Base-by-base conservation (phyloP, 2,329 filamentous ascomycete species). In the Aureobasidium subglaciale region DNA sequence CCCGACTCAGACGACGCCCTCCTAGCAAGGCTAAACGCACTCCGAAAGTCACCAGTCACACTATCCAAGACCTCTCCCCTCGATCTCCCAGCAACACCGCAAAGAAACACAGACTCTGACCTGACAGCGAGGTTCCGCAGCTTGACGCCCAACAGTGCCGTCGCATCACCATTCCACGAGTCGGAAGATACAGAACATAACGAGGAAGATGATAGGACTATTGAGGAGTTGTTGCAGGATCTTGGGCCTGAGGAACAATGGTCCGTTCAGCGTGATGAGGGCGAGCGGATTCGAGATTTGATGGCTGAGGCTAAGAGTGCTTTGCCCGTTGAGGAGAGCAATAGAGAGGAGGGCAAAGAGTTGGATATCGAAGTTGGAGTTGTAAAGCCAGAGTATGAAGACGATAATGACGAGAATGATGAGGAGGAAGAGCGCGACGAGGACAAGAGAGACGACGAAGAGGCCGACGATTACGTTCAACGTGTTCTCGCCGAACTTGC, bases 21-120 rank as follows among this genome's bases (percentile, higher is more conserved):
- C 18, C 71, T 77, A 55, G 73, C 75, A 18, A 71, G 75, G 46
- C 68, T 78, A 32, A 77, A 77, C 59, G 75, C 75, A 13, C 67
- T 78, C 45, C 76, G 75, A 61, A 70, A 71, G 40, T 72, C 73
- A 1, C 67, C 63, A 25, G 66, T 76, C 18, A 69, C 60, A 49
- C 63, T 76, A 16, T 49, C 62, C 37, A 50, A 49, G 20, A 27
- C 54, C 16, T 20, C 42, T 29, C 50, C 18, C 42, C 29, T 41
- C 43, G 54, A 22, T 46, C 35, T 57, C 54, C 61, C 15, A 61
- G 63, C n/a, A 53, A 58, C 37, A 59, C 53, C 11, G 57, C 59
- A n/a, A 43, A 62, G 10, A 62, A 65, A 38, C 57, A 64, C 20
- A 43, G 63, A 64, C 55, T 63, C 66, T 46, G 62, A 60, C 63